Percentiles rank a stretch among this genome's conserved stretches.
Conservation (phyloP, 257 asterid genomes). For the Buddleja alternifolia region DNA sequence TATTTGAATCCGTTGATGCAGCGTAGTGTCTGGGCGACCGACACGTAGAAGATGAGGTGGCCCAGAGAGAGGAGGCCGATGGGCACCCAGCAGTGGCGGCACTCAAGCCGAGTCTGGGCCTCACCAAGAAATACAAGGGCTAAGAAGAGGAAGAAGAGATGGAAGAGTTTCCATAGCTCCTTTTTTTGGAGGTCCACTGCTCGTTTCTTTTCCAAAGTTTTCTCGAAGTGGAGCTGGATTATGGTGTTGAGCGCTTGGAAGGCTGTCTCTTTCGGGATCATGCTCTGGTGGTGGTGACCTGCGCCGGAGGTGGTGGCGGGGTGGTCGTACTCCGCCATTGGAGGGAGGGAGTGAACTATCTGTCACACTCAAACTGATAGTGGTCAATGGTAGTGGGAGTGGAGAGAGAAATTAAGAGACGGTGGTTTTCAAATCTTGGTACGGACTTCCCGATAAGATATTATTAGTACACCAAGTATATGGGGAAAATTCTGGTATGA, state of each 20-base stretch:
- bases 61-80: conserved; percentile 80
- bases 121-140: conserved; percentile 57
- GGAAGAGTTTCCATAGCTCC: conserved; percentile 87
- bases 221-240: conserved; percentile 96
- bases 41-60: conserved; percentile 83
- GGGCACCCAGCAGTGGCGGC: conserved; percentile 94
- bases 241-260: conserved; percentile 88
- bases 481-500: background rate
- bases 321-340: conserved; percentile 76
- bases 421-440: background rate
- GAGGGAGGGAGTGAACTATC: too few species aligned
- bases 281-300: conserved; percentile 43
- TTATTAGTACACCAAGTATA: background rate
- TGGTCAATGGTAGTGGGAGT: background rate
- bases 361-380: too few species aligned
- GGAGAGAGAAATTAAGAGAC: background rate
- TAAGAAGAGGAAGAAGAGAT: conserved; percentile 79
- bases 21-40: conserved; percentile 90
- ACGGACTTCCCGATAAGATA: background rate
- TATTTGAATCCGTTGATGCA: conserved; percentile 97
- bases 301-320: conserved; percentile 25
- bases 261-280: conserved; percentile 70
- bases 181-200: conserved; percentile 87
- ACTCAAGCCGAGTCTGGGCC: conserved; percentile 63
- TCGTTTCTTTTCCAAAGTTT: conserved; percentile 87